Conservation (phyloP, 306 rosid genomes). For the Corylus heterophylla region DNA sequence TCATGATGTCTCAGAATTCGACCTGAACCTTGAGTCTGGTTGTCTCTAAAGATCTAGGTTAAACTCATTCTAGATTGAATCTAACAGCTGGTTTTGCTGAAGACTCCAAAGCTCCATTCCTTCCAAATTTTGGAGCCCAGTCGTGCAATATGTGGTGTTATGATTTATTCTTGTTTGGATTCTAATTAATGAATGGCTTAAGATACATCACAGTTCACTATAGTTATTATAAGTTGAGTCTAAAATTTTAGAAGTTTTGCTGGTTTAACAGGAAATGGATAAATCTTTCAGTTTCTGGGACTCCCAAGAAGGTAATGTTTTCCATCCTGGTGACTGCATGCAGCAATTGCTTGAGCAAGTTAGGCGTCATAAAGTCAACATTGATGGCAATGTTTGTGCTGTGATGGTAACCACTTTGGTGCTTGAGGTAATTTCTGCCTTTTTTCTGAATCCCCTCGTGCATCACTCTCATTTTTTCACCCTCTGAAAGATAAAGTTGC, state of each 20-base stretch:
- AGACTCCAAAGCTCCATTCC: neutral
- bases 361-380: constrained; percentile 65
- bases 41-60: neutral
- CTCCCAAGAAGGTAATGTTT: constrained; percentile 31
- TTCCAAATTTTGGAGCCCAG: neutral
- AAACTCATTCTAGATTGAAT: no score
- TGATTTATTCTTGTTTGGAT: neutral
- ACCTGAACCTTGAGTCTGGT: neutral
- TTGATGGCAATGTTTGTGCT: constrained; percentile 69
- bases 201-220: neutral
- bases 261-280: constrained; percentile 62
- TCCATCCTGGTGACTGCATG: constrained; percentile 64
- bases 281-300: constrained; percentile 54
- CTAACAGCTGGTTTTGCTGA: no score
- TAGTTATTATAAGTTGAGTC: constrained; percentile 6
- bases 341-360: constrained; percentile 79
- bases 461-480: neutral
- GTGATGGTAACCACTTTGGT: constrained; percentile 84
- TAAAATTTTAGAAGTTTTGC: neutral
- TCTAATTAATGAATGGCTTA: constrained; percentile 6
- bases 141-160: neutral
- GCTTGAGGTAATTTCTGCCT: constrained; percentile 61
- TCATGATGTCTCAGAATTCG: neutral
- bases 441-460: constrained; percentile 2
- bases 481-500: neutral